phyloP scores from a whole-genome alignment of 108 stramenopile genomes.

The Nitzschia inconspicua region DNA sequence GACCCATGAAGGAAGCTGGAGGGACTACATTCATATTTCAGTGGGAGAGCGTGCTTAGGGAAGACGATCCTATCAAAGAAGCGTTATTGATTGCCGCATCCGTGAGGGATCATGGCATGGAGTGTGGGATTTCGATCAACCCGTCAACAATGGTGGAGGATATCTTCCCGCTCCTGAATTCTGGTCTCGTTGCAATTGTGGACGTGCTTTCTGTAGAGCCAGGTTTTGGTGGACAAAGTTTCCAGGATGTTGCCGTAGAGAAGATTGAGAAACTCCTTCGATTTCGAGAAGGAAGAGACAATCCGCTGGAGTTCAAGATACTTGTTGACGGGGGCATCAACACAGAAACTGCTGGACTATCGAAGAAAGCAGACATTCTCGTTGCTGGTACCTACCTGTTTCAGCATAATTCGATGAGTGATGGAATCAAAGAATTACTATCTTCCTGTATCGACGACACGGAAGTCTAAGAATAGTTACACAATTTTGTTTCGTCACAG shows the following conservation, averaged over 20 bases:
- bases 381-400: slow-evolving; percentile 73
- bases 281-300: slow-evolving; percentile 36
- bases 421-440: slow-evolving; percentile 40
- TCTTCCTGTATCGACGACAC: no score
- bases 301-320: slow-evolving; percentile 46
- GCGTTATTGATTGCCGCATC: slow-evolving; percentile 49
- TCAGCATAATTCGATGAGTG: slow-evolving; percentile 29
- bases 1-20: slow-evolving; percentile 70
- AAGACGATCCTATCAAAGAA: background rate
- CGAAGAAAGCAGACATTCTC: slow-evolving; percentile 57
- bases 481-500: background rate
- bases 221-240: slow-evolving; percentile 62
- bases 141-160: slow-evolving; percentile 47
- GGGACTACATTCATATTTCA: slow-evolving; percentile 68
- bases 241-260: slow-evolving; percentile 1
- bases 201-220: slow-evolving; percentile 69
- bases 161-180: slow-evolving; percentile 53
- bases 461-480: no score
- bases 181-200: slow-evolving; percentile 63
- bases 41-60: slow-evolving; percentile 52
- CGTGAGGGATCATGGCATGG: slow-evolving; percentile 44
- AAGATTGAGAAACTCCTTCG: slow-evolving; percentile 4
- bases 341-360: slow-evolving; percentile 37
- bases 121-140: slow-evolving; percentile 71
- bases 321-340: slow-evolving; percentile 85